Base-by-base conservation (phyloP, 2,329 filamentous ascomycete species). In the Colletotrichum noveboracense region DNA sequence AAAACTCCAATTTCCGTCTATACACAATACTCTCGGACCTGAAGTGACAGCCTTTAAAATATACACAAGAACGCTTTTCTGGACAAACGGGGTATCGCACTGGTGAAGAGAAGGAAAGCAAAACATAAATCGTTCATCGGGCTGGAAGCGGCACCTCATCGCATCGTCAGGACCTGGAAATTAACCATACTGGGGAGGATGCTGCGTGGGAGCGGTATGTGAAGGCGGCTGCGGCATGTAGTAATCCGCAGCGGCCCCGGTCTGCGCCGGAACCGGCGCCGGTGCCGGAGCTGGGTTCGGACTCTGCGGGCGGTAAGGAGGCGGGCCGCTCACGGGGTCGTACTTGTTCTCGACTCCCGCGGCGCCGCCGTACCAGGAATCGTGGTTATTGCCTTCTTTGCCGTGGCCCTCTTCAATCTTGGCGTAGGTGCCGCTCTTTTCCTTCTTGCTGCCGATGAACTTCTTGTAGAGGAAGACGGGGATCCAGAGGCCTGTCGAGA, bases 401-500 rank as follows among this genome's bases (percentile, higher is more conserved):
- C 36, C 60, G 55, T 76, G 58, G 38, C 75, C 77, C 30, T 78
- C 71, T n/a, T 75, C 66, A 38, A 78, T 74, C 66, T 78, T 76
- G 36, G 69, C 61, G 70, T 78, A 78, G 24, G 65, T 64, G 68
- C 58, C 52, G 14, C 70, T 30, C 58, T 66, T 58, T 43, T 62
- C 55, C 62, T 62, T 68, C 30, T 26, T 28, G 24, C 13, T n/a
- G 26, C 32, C 48, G 48, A 52, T 3, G 77, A 80, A 26, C 79
- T 84, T 64, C 78, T 84, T 48, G 76, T 72, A 56, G 77, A 81
- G 30, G 18, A 32, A 62, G 79, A 82, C 61, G 77, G 78, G n/a
- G 30, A 79, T 13, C 74, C 74, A 67, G 77, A 80, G 13, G 75
- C 80, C 34, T 66, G 70, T 76, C 2, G 76, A 76, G 3, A 76